Conservation (phyloP, 2,329 filamentous ascomycete species). For the Penicillium brasilianum region DNA sequence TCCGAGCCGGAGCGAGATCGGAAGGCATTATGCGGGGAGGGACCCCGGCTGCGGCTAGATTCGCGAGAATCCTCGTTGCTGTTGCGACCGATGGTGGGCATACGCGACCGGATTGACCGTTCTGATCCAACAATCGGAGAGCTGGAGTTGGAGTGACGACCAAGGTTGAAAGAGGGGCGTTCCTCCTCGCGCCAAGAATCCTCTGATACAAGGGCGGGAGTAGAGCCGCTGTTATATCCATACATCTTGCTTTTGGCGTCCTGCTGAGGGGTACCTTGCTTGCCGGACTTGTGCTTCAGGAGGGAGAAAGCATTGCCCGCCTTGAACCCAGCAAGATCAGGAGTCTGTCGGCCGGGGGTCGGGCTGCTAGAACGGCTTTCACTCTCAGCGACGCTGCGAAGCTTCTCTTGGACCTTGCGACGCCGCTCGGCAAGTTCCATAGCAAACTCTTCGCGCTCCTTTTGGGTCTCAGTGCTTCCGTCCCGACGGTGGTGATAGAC, state of each 20-base stretch:
- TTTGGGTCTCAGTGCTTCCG: constrained; percentile 55
- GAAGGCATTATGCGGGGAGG: constrained; percentile 44
- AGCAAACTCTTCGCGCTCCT: constrained; percentile 55
- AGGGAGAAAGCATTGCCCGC: constrained; percentile 52
- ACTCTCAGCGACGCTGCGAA: constrained; percentile 49
- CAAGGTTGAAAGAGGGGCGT: constrained; percentile 35
- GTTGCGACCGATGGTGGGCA: constrained; percentile 33
- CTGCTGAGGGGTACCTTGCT: constrained; percentile 35
- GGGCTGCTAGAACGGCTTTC: constrained; percentile 53
- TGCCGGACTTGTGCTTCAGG: constrained; percentile 49
- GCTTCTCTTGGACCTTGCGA: constrained; percentile 54
- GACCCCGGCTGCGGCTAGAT: constrained; percentile 42
- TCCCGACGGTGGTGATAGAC: constrained; percentile 48
- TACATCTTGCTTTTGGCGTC: constrained; percentile 50
- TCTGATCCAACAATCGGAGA: constrained; percentile 43
- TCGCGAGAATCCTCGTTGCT: constrained; percentile 45
- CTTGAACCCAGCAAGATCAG: constrained; percentile 39
- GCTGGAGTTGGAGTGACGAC: constrained; percentile 45
- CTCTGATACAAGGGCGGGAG: constrained; percentile 41
- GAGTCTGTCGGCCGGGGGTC: constrained; percentile 41
- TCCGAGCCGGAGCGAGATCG: constrained; percentile 59
- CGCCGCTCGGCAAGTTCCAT: constrained; percentile 55
- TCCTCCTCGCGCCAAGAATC: constrained; percentile 47
- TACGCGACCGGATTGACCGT: constrained; percentile 35
- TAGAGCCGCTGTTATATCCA: constrained; percentile 47